Evolutionary conservation across 352 stramenopile species (phyloP).

Genomic region (Globisporangium abappressorium): DNA sequence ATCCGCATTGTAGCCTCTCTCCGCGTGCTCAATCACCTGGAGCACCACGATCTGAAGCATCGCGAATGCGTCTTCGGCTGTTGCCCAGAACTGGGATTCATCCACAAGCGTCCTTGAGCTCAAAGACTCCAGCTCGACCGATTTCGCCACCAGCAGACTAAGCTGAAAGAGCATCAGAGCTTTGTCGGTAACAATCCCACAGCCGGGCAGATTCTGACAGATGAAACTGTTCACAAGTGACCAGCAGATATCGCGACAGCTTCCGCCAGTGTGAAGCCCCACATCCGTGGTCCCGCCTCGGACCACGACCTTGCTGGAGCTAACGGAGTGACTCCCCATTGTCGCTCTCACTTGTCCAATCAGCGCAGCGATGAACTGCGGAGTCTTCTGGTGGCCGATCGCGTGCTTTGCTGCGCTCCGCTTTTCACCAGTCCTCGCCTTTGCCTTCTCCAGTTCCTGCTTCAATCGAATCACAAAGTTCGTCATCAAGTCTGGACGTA

Average conservation of each 20-base stretch:
- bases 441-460: constrained; percentile 23
- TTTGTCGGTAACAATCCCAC: constrained; percentile 33
- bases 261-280: constrained; percentile 42
- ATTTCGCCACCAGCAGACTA: constrained; percentile 8
- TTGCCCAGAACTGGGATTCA: constrained; percentile 10
- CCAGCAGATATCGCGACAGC: constrained; percentile 50
- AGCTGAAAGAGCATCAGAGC: constrained; percentile 33
- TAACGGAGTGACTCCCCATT: background rate
- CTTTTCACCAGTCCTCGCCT: constrained; percentile 2
- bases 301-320: background rate
- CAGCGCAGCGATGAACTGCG: constrained; percentile 42
- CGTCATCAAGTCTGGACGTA: constrained; percentile 17
- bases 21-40: background rate
- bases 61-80: constrained; percentile 14
- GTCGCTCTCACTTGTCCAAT: constrained; percentile 18
- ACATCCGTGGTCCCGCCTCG: constrained; percentile 50
- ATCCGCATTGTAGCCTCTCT: constrained; percentile 11
- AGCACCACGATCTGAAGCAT: constrained; percentile 19
- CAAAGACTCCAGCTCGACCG: background rate
- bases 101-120: background rate
- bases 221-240: constrained; percentile 39
- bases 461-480: constrained; percentile 19
- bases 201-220: constrained; percentile 31
- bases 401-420: constrained; percentile 20
- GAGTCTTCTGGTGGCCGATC: constrained; percentile 48